Conservation (phyloP, 2,329 filamentous ascomycete genomes). For the Graphilbum ipis-grandicollis region DNA sequence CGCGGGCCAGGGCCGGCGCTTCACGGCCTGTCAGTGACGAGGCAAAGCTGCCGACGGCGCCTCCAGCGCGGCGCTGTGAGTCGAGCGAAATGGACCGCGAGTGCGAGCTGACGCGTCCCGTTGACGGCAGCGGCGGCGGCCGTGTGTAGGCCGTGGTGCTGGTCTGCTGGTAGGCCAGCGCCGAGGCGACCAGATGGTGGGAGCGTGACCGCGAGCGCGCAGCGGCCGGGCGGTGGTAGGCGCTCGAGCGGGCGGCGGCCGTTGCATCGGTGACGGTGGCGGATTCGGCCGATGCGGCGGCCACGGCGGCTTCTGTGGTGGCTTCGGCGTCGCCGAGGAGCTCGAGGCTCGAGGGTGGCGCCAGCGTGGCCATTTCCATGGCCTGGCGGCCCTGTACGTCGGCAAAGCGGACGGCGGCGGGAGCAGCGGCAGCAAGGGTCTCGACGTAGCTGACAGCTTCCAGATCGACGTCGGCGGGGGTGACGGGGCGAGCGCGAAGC, state of each 20-base stretch:
- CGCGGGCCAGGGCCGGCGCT: constrained; percentile 4
- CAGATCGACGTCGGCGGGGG: constrained; percentile 13
- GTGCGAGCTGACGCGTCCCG: neutral
- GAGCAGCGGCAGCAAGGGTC: neutral
- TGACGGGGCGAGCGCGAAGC: constrained; percentile 72
- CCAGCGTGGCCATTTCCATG: neutral
- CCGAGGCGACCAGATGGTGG: neutral
- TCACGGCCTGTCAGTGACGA: neutral
- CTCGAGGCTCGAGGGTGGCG: neutral
- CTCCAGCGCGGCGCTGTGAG: constrained; percentile 1
- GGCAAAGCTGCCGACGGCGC: neutral
- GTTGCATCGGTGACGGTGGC: neutral
- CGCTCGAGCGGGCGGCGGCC: neutral
- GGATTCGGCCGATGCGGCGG: too few species aligned
- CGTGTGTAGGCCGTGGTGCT: neutral
- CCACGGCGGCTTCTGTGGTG: too few species aligned
- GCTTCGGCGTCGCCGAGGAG: neutral
- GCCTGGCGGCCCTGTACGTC: neutral
- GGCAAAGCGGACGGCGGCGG: constrained; percentile 2
- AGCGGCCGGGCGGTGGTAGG: neutral
- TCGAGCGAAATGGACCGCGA: constrained; percentile 1
- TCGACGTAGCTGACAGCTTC: too few species aligned
- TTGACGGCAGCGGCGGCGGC: neutral
- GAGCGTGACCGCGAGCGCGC: neutral
- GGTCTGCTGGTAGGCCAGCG: neutral